Conservation (phyloP, 2,329 filamentous ascomycete genomes). For the Huntiella abstrusa region DNA sequence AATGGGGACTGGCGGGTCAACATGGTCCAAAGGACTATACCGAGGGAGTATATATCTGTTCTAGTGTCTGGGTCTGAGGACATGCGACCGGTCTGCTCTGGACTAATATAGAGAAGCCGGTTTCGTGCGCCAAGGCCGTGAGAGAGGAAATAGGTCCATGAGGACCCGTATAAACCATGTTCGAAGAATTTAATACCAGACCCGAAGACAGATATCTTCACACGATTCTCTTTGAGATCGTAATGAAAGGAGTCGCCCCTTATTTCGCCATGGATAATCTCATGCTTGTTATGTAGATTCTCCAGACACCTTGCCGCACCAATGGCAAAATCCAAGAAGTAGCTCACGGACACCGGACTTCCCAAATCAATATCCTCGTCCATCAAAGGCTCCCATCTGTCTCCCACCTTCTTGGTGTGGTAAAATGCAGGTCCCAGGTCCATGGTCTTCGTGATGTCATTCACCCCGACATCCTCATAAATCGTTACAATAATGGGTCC, state of each 20-base stretch:
- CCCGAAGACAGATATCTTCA: conserved; percentile 71
- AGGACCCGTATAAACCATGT: conserved; percentile 67
- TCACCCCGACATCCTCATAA: conserved; percentile 58
- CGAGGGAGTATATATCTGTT: conserved; percentile 85
- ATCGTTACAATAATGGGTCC: conserved; percentile 59
- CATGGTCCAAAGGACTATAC: conserved; percentile 75
- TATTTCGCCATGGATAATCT: conserved; percentile 78
- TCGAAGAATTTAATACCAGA: conserved; percentile 78
- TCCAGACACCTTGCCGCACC: conserved; percentile 74
- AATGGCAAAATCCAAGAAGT: conserved; percentile 80
- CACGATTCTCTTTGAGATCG: conserved; percentile 46
- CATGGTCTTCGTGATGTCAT: conserved; percentile 51
- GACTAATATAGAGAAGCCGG: conserved; percentile 80
- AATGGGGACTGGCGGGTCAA: conserved; percentile 66
- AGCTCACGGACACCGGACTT: conserved; percentile 47
- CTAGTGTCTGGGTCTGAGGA: conserved; percentile 79
- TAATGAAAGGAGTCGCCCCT: conserved; percentile 84
- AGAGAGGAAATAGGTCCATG: conserved; percentile 60
- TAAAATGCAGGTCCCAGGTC: conserved; percentile 65
- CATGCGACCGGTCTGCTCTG: conserved; percentile 86
- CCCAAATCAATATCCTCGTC: conserved; percentile 29
- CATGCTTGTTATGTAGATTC: conserved; percentile 73
- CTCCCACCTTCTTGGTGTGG: conserved; percentile 31
- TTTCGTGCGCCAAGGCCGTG: conserved; percentile 72
- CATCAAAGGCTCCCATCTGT: conserved; percentile 27